phyloP scores from a whole-genome alignment of 805 yeast genomes.

The Wickerhamiella domercqiae region DNA sequence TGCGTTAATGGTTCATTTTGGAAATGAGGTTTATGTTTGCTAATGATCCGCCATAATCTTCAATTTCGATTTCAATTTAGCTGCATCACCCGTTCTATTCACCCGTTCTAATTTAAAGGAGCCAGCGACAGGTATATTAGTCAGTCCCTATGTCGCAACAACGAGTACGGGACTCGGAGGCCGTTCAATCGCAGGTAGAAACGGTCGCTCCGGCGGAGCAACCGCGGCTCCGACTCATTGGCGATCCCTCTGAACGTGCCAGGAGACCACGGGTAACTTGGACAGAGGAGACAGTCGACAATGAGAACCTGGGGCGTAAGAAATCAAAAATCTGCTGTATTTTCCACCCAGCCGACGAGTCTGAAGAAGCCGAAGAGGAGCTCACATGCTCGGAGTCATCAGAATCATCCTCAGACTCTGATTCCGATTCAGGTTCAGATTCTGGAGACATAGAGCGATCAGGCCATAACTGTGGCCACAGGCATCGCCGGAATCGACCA shows the following conservation, averaged over 20 bases:
- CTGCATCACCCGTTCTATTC: no score
- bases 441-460: slow-evolving; percentile 10
- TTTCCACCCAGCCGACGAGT: slow-evolving; percentile 26
- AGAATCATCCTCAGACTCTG: slow-evolving; percentile 30
- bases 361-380: slow-evolving; percentile 25
- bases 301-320: slow-evolving; percentile 77
- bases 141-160: no score
- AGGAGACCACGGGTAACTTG: slow-evolving; percentile 49
- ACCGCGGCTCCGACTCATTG: slow-evolving; percentile 9
- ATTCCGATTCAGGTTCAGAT: slow-evolving; percentile 22
- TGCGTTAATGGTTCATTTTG: slow-evolving; percentile 15
- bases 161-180: no score
- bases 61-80: no score
- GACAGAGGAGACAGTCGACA: slow-evolving; percentile 77
- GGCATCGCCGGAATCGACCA: slow-evolving; percentile 32
- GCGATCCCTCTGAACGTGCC: slow-evolving; percentile 5
- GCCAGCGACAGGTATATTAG: no score
- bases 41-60: neutral
- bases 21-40: no score
- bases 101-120: no score
- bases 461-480: slow-evolving; percentile 13
- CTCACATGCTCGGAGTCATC: slow-evolving; percentile 18
- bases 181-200: no score
- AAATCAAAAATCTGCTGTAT: slow-evolving; percentile 80
- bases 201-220: neutral